Evolutionary conservation across 495 filamentous ascomycete genomes (phyloP).

Genomic region (Talaromyces liani): DNA sequence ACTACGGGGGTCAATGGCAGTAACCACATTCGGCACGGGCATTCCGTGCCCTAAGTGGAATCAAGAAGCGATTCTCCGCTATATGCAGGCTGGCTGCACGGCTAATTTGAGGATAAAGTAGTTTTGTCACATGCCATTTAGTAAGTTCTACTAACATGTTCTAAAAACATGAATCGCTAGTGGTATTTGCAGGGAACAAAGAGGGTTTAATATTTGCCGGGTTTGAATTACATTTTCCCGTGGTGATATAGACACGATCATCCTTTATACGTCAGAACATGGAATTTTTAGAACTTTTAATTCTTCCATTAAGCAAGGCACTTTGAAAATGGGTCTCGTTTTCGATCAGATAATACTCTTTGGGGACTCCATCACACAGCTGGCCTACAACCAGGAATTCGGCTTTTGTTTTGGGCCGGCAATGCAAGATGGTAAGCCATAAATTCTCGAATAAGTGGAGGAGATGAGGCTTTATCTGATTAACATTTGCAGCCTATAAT

Average conservation of each 20-base stretch:
- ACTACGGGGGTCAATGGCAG: background rate
- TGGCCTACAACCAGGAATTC: constrained; percentile 42
- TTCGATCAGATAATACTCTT: constrained; percentile 70
- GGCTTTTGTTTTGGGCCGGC: constrained; percentile 66
- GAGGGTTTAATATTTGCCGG: no score
- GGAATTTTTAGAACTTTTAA: no score
- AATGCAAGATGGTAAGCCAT: constrained; percentile 61
- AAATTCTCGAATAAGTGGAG: no score
- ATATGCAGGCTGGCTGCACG: background rate
- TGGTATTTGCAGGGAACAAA: background rate
- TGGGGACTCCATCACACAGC: constrained; percentile 72
- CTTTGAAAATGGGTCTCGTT: constrained; percentile 2
- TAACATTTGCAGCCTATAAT: constrained; percentile 43
- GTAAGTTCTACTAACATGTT: no score
- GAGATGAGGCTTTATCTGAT: no score
- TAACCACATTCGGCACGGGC: background rate
- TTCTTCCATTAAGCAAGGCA: background rate
- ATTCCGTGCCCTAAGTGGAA: background rate
- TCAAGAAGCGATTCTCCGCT: background rate
- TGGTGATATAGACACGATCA: no score
- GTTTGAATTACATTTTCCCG: no score
- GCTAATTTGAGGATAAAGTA: background rate
- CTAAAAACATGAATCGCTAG: background rate
- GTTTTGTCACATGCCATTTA: background rate
- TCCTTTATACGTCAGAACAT: no score